Evolutionary conservation across 208 protist species (phyloP).

Genomic region (Novymonas esmeraldas): DNA sequence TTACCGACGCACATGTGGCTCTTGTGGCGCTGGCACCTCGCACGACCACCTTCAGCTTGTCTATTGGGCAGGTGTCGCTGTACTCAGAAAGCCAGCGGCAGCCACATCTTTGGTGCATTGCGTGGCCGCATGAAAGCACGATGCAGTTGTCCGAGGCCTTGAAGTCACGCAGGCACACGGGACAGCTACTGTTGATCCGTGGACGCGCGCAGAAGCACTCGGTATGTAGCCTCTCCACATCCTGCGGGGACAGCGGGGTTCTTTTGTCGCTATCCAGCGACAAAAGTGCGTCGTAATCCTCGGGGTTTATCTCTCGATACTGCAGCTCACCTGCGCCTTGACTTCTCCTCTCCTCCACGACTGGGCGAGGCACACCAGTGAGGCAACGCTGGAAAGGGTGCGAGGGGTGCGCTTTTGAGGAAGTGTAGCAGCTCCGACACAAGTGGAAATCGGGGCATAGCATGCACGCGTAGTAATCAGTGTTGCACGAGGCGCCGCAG

Average conservation of each 20-base stretch:
- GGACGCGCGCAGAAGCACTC: neutral
- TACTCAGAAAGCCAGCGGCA: conserved; percentile 69
- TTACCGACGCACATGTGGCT: neutral
- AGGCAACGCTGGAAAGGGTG: conserved; percentile 43
- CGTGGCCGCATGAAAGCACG: conserved; percentile 70
- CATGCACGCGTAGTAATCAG: conserved; percentile 45
- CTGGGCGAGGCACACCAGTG: conserved; percentile 34
- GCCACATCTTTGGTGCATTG: conserved; percentile 69
- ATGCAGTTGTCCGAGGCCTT: conserved; percentile 38
- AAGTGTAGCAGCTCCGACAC: conserved; percentile 45
- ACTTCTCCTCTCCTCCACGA: conserved; percentile 31
- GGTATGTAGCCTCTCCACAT: conserved; percentile 32
- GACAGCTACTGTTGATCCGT: conserved; percentile 39
- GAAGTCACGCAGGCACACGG: conserved; percentile 68
- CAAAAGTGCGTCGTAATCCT: too few relatives aligned
- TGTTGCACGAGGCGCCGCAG: conserved; percentile 18
- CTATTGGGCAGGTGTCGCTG: conserved; percentile 67
- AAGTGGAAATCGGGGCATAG: conserved; percentile 53
- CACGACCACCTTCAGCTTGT: conserved; percentile 25
- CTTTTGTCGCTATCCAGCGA: too few relatives aligned
- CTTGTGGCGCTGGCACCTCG: neutral
- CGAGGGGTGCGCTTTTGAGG: conserved; percentile 34
- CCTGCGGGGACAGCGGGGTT: conserved; percentile 28
- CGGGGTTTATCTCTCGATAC: too few relatives aligned
- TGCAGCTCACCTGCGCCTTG: conserved; percentile 8